These are phyloP conservation scores for Styphnolobium japonicum DNA, from an alignment of 306 rosid species.

Conservation along the genomic window DNA sequence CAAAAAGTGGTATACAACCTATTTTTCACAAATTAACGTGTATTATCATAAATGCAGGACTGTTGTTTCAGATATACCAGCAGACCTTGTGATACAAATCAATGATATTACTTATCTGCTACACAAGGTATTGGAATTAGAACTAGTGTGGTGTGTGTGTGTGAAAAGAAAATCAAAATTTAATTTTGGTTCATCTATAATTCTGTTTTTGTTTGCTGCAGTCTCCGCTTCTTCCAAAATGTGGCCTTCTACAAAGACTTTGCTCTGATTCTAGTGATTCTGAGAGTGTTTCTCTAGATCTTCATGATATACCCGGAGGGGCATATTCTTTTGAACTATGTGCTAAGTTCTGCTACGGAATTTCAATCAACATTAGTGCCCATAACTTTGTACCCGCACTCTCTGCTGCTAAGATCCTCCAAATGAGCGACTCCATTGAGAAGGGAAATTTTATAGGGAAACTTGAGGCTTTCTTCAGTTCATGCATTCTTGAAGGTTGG, in stretches of 20 bases:
- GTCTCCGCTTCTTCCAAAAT: constrained; percentile 73
- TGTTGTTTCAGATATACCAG: constrained; percentile 59
- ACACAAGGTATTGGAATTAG: constrained; percentile 69
- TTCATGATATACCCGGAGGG: constrained; percentile 85
- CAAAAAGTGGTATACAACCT: background rate
- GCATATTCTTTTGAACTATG: constrained; percentile 84
- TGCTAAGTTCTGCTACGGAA: constrained; percentile 90
- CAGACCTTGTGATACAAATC: constrained; percentile 66
- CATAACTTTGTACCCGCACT: constrained; percentile 70
- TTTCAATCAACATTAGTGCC: constrained; percentile 81
- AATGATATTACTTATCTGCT: constrained; percentile 62
- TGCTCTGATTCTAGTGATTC: constrained; percentile 54
- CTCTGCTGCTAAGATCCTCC: constrained; percentile 83
- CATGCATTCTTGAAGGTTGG: constrained; percentile 93
- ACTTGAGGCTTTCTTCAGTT: constrained; percentile 83
- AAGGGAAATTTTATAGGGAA: constrained; percentile 75
- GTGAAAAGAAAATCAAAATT: background rate
- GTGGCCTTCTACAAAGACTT: constrained; percentile 78
- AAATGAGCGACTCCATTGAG: constrained; percentile 69
- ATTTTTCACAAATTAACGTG: constrained; percentile 11
- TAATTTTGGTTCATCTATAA: constrained; percentile 28
- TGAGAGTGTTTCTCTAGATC: constrained; percentile 54
- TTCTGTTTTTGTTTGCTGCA: constrained; percentile 53
- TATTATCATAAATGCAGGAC: constrained; percentile 54
- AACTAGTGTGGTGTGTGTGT: background rate